Base-by-base conservation (phyloP, 2,329 filamentous ascomycete species). In the Venturia pyrina region DNA sequence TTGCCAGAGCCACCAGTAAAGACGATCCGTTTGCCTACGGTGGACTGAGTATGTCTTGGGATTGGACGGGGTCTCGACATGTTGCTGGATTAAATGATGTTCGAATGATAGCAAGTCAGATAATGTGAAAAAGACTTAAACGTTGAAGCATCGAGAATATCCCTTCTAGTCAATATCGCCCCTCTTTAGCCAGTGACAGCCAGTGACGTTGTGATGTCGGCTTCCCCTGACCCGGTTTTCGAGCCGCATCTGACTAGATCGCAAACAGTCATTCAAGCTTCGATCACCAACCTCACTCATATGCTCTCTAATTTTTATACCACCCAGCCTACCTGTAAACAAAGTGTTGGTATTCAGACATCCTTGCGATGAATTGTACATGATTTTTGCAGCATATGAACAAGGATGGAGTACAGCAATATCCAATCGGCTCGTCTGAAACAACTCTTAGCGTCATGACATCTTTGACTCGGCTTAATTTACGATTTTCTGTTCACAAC, bases 1-100 rank as follows among this genome's bases (percentile, higher is more conserved):
- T 84, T 82, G 62, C 83, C 83, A 66, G 78, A 81, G 67, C 83
- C 83, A 37, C 83, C 83, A 0, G 83, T 85, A 69, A 85, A 79
- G 61, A 84, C 79, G 67, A 82, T 78, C 43, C 78, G 75, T 69
- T 79, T 76, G 28, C 53, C 53, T 5, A 53, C 13, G 11, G 21
- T 28, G 48, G 48, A 53, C 21, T 53, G 48, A 17, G 48, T 53
- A n/a, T 59, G 53, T n/a, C 28, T 59, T 5, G 53, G 32, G 19
- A 59, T 59, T 37, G 53, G 28, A 59, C 28, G 32, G n/a, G 53
- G 53, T n/a, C 48, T 53, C 32, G 53, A 59, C 28, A 34, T 34
- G 28, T n/a, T 37, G 24, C 34, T 24, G n/a, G 28, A 28, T 28
- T 28, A 28, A 28, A 2, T 28, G 28, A 28, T 28, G 4, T 28